phyloP scores from a whole-genome alignment of 169 alveolate genomes.

The Ichthyophthirius multifiliis region DNA sequence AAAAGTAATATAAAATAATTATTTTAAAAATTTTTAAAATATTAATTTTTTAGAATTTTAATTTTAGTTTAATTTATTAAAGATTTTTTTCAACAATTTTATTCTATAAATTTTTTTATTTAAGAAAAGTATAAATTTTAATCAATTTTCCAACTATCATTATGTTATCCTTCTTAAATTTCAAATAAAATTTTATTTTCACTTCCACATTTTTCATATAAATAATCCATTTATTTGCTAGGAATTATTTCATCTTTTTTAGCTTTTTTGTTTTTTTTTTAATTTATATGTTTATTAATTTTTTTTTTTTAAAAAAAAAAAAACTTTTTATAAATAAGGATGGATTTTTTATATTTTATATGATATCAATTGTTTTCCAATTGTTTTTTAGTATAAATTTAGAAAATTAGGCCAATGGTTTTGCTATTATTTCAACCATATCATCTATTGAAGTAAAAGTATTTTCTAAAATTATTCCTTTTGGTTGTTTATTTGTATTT shows the following conservation, averaged over 20 bases:
- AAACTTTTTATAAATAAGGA: conserved; percentile 48
- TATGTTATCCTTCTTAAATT: conserved; percentile 66
- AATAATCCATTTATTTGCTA: conserved; percentile 47
- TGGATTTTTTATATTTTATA: conserved; percentile 58
- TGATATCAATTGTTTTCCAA: conserved; percentile 66
- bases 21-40: too few relatives aligned
- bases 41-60: too few relatives aligned
- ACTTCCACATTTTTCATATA: conserved; percentile 45
- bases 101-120: too few relatives aligned
- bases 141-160: conserved; percentile 64
- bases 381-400: conserved; percentile 51
- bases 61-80: too few relatives aligned
- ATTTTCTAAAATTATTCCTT: conserved; percentile 80
- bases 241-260: conserved; percentile 76
- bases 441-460: conserved; percentile 77
- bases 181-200: not conserved
- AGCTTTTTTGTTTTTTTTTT: conserved; percentile 1
- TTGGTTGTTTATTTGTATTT: not conserved
- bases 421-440: conserved; percentile 55
- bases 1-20: too few relatives aligned
- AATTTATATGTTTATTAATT: not conserved
- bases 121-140: too few relatives aligned
- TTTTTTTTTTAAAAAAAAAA: not conserved
- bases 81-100: too few relatives aligned
- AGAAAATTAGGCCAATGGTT: conserved; percentile 37